Conservation (phyloP, 306 rosid species). For the Hippophae gyantsensis region DNA sequence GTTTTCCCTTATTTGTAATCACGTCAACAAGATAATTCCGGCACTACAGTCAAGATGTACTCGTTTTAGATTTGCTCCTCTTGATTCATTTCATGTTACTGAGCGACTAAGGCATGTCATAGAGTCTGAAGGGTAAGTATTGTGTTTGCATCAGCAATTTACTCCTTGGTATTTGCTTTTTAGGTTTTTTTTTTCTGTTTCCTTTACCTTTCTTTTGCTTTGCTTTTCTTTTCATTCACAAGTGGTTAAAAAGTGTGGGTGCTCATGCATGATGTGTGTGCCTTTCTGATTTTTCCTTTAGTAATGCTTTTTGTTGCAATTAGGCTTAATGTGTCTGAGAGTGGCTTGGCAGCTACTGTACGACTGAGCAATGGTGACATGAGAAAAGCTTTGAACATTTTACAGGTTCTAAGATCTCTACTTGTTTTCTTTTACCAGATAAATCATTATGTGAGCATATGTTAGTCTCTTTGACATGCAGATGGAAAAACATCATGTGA, state of each 20-base stretch:
- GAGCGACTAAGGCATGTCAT: constrained; percentile 79
- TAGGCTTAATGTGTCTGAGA: constrained; percentile 75
- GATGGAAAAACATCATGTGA: no score
- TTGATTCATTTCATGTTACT: constrained; percentile 68
- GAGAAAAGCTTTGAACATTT: constrained; percentile 85
- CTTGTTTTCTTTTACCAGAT: neutral
- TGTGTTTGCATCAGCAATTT: constrained; percentile 6
- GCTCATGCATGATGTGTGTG: no score
- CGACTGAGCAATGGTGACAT: constrained; percentile 90
- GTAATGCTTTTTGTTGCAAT: constrained; percentile 13
- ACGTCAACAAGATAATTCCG: constrained; percentile 94
- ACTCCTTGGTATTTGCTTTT: neutral
- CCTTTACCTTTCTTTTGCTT: neutral
- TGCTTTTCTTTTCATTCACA: no score
- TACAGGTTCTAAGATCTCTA: constrained; percentile 51
- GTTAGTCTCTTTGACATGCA: no score
- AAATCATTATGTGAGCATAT: neutral
- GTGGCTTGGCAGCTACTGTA: constrained; percentile 69
- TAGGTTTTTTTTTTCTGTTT: neutral
- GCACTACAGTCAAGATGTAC: constrained; percentile 97
- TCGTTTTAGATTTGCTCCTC: constrained; percentile 96
- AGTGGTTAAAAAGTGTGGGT: no score
- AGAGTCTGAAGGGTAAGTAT: constrained; percentile 61
- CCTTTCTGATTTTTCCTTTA: constrained; percentile 5
- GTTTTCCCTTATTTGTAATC: constrained; percentile 85